A percentile compares a stretch with the other conserved stretches of the same genome.
These are phyloP conservation scores for Dryas alaskensis DNA, from an alignment of 306 rosid genomes.

Conservation along the genomic window DNA sequence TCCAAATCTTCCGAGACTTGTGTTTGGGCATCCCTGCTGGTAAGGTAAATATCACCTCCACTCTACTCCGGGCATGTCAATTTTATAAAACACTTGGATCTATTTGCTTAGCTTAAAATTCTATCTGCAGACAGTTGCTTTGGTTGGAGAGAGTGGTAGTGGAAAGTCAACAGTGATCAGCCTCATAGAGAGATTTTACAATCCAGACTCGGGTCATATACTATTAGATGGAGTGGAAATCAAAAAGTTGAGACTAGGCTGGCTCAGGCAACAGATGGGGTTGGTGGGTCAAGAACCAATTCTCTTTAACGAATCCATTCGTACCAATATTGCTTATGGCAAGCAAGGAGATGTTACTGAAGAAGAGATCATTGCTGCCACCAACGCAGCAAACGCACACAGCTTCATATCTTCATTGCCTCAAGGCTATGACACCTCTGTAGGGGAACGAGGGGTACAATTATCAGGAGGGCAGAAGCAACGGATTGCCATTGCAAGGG, in stretches of 20 bases:
- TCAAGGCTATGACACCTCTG: conserved; percentile 58
- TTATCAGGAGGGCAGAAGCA: conserved; percentile 93
- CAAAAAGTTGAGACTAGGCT: conserved; percentile 44
- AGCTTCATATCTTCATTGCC: conserved; percentile 64
- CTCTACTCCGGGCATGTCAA: neutral
- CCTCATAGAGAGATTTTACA: conserved; percentile 75
- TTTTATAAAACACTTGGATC: neutral
- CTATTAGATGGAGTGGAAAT: conserved; percentile 61
- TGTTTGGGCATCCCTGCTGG: conserved; percentile 64
- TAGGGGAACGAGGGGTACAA: conserved; percentile 87
- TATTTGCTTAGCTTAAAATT: neutral
- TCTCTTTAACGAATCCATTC: conserved; percentile 78
- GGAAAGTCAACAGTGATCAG: conserved; percentile 84
- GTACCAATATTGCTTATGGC: conserved; percentile 73
- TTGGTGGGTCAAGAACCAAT: conserved; percentile 91
- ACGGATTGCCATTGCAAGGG: conserved; percentile 84
- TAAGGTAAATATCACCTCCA: conserved; percentile 42
- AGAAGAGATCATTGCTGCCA: conserved; percentile 72
- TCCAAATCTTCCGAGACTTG: conserved; percentile 66
- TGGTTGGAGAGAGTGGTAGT: conserved; percentile 95
- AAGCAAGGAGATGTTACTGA: conserved; percentile 50
- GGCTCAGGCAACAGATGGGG: conserved; percentile 89
- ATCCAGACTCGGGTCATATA: conserved; percentile 56
- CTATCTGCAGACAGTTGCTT: conserved; percentile 60
- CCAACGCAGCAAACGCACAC: conserved; percentile 74